phyloP scores from a whole-genome alignment of 192 early-diverging fungal species.

The Bifiguratus adelaidae region DNA sequence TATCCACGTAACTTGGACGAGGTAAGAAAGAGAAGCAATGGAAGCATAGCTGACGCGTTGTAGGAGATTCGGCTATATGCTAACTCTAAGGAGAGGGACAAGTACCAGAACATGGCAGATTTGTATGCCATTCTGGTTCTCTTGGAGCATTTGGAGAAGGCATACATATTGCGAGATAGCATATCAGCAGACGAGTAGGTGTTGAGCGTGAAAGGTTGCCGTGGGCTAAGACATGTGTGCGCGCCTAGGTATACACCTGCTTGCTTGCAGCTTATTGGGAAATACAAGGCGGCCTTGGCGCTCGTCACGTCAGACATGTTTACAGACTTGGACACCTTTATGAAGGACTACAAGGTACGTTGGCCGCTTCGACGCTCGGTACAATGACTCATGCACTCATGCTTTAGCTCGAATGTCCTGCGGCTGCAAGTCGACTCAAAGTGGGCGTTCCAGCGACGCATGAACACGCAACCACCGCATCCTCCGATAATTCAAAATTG shows the following conservation, averaged over 20 bases:
- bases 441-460: constrained; percentile 95
- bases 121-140: constrained; percentile 86
- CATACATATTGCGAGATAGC: constrained; percentile 84
- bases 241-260: constrained; percentile 70
- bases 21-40: constrained; percentile 5
- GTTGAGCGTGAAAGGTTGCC: background rate
- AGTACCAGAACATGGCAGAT: constrained; percentile 87
- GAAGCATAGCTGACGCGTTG: background rate
- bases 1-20: too few species aligned
- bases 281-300: constrained; percentile 80
- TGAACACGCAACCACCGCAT: constrained; percentile 66
- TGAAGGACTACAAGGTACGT: constrained; percentile 65
- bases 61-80: constrained; percentile 74
- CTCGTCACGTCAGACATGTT: constrained; percentile 46
- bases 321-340: constrained; percentile 62
- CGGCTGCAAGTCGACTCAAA: constrained; percentile 76
- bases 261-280: constrained; percentile 82
- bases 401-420: constrained; percentile 67
- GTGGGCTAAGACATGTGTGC: background rate
- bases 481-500: constrained; percentile 34
- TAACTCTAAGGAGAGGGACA: constrained; percentile 77
- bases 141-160: constrained; percentile 86
- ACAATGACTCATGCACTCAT: background rate
- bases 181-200: constrained; percentile 68
- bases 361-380: background rate